A percentile compares a stretch with the other conserved stretches of the same genome.
Evolutionary conservation across 441 rosid genomes (phyloP).

Genomic region (Capsella rubella): DNA sequence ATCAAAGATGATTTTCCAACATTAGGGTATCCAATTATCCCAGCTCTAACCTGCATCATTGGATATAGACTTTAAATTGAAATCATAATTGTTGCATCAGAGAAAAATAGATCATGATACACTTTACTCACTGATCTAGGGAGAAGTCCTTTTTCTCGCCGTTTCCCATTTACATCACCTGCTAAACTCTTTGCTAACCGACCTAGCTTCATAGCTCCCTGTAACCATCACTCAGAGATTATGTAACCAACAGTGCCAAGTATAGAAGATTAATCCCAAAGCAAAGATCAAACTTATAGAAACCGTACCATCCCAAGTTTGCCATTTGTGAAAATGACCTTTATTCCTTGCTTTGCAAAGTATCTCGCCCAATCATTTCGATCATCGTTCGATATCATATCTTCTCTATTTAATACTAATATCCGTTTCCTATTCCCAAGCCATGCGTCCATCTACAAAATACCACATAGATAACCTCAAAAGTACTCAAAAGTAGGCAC

Average conservation of each 20-base stretch:
- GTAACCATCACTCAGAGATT: slow-evolving; percentile 35
- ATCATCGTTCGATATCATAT: slow-evolving; percentile 86
- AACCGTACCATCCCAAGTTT: slow-evolving; percentile 75
- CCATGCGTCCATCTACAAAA: slow-evolving; percentile 84
- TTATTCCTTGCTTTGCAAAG: slow-evolving; percentile 78
- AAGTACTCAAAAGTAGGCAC: slow-evolving; percentile 27
- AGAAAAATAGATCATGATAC: not conserved
- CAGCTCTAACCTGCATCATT: slow-evolving; percentile 83
- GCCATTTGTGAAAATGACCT: slow-evolving; percentile 80
- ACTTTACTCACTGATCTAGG: slow-evolving; percentile 73
- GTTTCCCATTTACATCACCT: slow-evolving; percentile 75
- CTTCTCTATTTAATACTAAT: slow-evolving; percentile 92
- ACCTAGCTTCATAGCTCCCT: slow-evolving; percentile 87
- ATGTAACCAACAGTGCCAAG: slow-evolving; percentile 14
- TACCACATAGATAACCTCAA: slow-evolving; percentile 11
- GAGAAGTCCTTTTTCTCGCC: slow-evolving; percentile 85
- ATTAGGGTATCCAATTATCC: slow-evolving; percentile 95
- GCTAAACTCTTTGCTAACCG: slow-evolving; percentile 81
- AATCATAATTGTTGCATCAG: not conserved
- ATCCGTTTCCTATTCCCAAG: slow-evolving; percentile 92
- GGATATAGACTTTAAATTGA: not conserved
- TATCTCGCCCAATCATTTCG: slow-evolving; percentile 94
- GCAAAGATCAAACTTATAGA: slow-evolving; percentile 3
- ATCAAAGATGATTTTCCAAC: slow-evolving; percentile 95
- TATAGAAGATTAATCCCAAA: slow-evolving; percentile 1